These are phyloP conservation scores for Exophiala sideris DNA, from an alignment of 2,329 filamentous ascomycete species.

Conservation along the genomic window DNA sequence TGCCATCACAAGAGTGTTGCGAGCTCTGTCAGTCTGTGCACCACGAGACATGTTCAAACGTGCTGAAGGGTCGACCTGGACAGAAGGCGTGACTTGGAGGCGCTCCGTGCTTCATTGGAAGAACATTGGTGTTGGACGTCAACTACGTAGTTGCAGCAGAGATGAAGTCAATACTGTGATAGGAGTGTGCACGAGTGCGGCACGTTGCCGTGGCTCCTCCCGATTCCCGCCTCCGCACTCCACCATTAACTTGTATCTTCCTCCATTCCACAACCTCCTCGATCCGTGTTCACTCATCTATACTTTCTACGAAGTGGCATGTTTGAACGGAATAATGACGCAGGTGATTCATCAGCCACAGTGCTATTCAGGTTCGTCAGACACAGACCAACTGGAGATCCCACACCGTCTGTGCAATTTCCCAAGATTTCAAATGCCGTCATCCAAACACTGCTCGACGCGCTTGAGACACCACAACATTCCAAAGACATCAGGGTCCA, in stretches of 20 bases:
- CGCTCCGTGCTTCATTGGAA: no score
- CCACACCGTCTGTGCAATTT: background rate
- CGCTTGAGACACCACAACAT: background rate
- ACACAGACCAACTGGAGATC: background rate
- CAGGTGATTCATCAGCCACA: background rate
- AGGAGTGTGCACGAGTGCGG: background rate
- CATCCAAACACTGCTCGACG: constrained; percentile 4
- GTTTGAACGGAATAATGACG: background rate
- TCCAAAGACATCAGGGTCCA: background rate
- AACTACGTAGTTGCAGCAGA: no score
- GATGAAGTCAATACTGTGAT: no score
- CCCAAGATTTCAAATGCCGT: constrained; percentile 11
- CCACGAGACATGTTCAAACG: background rate
- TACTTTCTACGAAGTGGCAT: background rate
- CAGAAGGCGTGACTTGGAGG: no score
- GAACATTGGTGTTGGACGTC: no score
- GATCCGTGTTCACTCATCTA: background rate
- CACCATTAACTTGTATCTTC: background rate
- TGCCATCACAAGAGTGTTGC: background rate
- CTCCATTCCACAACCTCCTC: background rate
- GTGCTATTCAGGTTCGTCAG: background rate
- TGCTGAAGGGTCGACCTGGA: no score
- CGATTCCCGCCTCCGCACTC: background rate
- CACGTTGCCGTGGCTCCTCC: background rate
- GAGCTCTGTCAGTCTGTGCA: background rate